A percentile compares a stretch with the other conserved stretches of the same genome.
These are phyloP conservation scores for Lactuca sativa DNA, from an alignment of 129 eudicot species.

Conservation along the genomic window DNA sequence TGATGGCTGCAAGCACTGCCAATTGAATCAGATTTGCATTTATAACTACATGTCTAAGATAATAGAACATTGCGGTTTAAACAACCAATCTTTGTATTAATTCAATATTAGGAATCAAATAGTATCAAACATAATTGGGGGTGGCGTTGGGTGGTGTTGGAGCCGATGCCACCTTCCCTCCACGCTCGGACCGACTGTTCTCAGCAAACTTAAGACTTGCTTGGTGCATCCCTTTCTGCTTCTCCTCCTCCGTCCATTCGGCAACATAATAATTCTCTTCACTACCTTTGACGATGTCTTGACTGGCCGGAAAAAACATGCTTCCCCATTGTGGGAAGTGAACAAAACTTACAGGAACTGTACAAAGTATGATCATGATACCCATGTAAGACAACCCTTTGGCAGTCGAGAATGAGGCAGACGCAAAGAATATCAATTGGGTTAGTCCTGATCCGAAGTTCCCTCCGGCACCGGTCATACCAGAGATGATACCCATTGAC, in stretches of 20 bases:
- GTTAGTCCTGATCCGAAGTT: conserved; percentile 78
- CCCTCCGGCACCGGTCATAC: conserved; percentile 81
- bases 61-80: too few relatives aligned
- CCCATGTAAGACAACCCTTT: conserved; percentile 67
- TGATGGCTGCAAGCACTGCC: too few relatives aligned
- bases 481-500: conserved; percentile 67
- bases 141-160: neutral
- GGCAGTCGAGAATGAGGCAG: conserved; percentile 45
- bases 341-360: conserved; percentile 54
- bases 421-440: conserved; percentile 63
- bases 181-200: conserved; percentile 1
- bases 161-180: conserved; percentile 6
- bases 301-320: conserved; percentile 25
- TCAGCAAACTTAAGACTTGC: neutral
- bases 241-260: conserved; percentile 12
- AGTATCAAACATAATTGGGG: conserved; percentile 7
- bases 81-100: too few relatives aligned
- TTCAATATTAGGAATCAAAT: too few relatives aligned
- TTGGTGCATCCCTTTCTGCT: conserved; percentile 17
- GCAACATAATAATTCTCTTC: conserved; percentile 16
- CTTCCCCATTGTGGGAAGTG: conserved; percentile 55
- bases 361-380: conserved; percentile 49
- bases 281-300: conserved; percentile 4
- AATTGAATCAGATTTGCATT: too few relatives aligned
- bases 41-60: too few relatives aligned